Evolutionary conservation across 139 green algal species (phyloP).

Genomic region (Closterium sp.): DNA sequence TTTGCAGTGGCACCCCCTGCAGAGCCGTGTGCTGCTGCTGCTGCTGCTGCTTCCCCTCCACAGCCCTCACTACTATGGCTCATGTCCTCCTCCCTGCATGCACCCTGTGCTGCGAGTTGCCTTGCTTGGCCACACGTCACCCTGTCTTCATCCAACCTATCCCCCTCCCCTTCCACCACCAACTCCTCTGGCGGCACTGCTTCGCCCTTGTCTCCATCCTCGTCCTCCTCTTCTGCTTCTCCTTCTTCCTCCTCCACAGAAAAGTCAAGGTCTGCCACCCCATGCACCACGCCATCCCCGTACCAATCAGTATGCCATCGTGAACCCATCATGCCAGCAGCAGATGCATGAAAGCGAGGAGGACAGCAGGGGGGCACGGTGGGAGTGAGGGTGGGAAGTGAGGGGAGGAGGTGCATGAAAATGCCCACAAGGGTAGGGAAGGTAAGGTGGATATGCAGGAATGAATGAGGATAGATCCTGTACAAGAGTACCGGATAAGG

Average conservation of each 20-base stretch:
- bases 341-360: background rate
- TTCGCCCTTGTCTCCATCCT: background rate
- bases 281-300: background rate
- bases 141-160: background rate
- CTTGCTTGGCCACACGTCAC: background rate
- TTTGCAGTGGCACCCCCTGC: background rate
- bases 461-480: no score
- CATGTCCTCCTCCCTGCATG: background rate
- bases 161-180: background rate
- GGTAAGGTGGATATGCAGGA: no score
- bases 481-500: no score
- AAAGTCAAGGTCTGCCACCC: background rate
- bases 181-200: background rate
- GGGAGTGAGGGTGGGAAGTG: no score
- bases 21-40: background rate
- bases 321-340: background rate
- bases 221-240: background rate
- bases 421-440: no score
- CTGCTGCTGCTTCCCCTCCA: background rate
- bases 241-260: background rate
- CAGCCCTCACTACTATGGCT: no score
- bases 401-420: no score
- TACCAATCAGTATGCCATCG: no score
- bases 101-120: background rate
- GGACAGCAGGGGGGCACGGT: background rate